These are phyloP conservation scores for Clarkia xantiana DNA, from an alignment of 345 rosid species.

Conservation along the genomic window DNA sequence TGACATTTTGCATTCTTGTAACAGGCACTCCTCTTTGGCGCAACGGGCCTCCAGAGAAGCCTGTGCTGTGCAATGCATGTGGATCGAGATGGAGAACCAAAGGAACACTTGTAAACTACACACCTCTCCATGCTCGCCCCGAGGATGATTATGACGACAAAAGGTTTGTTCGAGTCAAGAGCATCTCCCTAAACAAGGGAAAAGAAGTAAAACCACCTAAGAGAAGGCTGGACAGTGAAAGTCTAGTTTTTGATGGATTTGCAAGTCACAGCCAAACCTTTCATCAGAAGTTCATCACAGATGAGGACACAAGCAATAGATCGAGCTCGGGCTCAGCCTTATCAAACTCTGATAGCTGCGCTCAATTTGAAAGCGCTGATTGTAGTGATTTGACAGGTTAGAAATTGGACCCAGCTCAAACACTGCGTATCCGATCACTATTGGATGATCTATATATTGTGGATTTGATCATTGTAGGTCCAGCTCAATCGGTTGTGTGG, in stretches of 20 bases:
- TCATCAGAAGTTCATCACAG: conserved; percentile 26
- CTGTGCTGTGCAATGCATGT: conserved; percentile 95
- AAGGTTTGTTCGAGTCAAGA: conserved; percentile 42
- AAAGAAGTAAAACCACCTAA: conserved; percentile 57
- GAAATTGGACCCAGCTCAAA: conserved; percentile 1
- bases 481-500: conserved; percentile 78
- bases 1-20: not conserved
- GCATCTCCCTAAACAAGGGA: conserved; percentile 37
- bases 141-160: conserved; percentile 58
- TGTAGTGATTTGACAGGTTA: conserved; percentile 92
- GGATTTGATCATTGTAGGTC: conserved; percentile 31
- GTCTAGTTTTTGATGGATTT: conserved; percentile 20
- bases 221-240: conserved; percentile 53
- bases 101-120: conserved; percentile 73
- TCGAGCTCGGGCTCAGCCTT: conserved; percentile 96
- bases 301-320: conserved; percentile 79
- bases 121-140: conserved; percentile 64
- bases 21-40: conserved; percentile 96
- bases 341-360: conserved; percentile 95
- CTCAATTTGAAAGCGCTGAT: conserved; percentile 64
- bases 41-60: conserved; percentile 98
- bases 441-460: not conserved
- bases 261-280: conserved; percentile 38
- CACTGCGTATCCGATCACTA: not conserved
- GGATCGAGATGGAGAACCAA: conserved; percentile 94